Evolutionary conservation across 345 rosid species (phyloP).

Genomic region (Sonneratia caseolaris): DNA sequence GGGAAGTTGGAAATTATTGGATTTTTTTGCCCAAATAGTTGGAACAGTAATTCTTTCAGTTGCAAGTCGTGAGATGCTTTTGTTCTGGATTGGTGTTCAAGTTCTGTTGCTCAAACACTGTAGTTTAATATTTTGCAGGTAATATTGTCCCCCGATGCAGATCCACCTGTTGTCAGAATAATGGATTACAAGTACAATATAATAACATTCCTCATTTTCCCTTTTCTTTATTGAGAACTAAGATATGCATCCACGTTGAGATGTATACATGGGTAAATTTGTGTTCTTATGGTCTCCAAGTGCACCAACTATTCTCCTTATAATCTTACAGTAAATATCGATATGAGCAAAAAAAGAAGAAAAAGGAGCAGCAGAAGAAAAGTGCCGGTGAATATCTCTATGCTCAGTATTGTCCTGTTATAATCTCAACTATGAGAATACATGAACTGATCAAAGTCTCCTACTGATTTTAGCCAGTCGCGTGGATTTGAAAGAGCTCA

Average conservation of each 20-base stretch:
- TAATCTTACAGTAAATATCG: slow-evolving; percentile 50
- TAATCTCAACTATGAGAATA: slow-evolving; percentile 9
- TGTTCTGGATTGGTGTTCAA: neutral
- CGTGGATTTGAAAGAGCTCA: slow-evolving; percentile 77
- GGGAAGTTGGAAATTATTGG: neutral
- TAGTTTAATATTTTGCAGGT: slow-evolving; percentile 37
- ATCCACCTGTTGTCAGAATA: slow-evolving; percentile 88
- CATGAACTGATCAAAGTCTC: slow-evolving; percentile 24
- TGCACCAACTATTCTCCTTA: slow-evolving; percentile 8
- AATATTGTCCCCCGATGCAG: slow-evolving; percentile 79
- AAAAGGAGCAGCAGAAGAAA: slow-evolving; percentile 75
- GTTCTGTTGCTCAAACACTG: neutral
- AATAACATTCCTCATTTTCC: neutral
- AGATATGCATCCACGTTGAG: neutral
- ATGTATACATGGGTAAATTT: neutral
- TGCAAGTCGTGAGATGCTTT: neutral
- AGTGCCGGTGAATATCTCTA: slow-evolving; percentile 40
- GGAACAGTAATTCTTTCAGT: neutral
- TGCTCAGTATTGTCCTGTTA: slow-evolving; percentile 15
- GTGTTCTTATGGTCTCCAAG: neutral
- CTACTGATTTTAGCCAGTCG: slow-evolving; percentile 41
- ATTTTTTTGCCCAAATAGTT: neutral
- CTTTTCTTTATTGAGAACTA: neutral
- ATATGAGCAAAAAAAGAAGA: slow-evolving; percentile 82
- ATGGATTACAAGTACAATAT: slow-evolving; percentile 70